Evolutionary conservation across 306 rosid species (phyloP), one percentile per base, ranked within the genome.

Genomic region (Pyrus pyrifolia): DNA sequence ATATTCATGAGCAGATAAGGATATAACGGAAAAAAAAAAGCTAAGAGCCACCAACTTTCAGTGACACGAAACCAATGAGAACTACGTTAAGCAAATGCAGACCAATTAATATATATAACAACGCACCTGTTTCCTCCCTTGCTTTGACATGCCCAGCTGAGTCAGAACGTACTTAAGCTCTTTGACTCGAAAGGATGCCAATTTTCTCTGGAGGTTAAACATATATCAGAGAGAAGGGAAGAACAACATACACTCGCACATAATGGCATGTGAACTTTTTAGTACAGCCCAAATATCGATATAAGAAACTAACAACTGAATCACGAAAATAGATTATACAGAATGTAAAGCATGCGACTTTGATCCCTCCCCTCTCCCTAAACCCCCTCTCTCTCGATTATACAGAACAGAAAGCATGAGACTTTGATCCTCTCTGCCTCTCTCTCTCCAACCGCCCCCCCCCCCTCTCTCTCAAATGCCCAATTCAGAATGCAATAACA

Each of bases 121-220:
- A 42, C 85, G 82, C 69, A 92, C 99, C 99, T 92, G 99, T 83
- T 96, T 96, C 87, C 89, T 92, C 79, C 99, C 99, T 82, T 96
- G 99, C 88, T 96, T 96, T 38, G 99, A 87, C 68, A 89, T 89
- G 70, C 97, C 91, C 74, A 96, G 83, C 75, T 87, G 88, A 68
- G 93, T 76, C 76, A 96, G 97, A 77, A 96, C 95, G 75, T 91
- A 89, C 85, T 96, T 96, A 75, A 96, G 99, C 88, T 96, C 99
- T 77, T 80, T 92, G 70, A 92, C 77, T 67, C 99, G 96, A 74
- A 96, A 96, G 79, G 77, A 82, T 51, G 77, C 85, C 91, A 96
- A 86, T 31, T 96, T 92, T 53, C 84, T 93, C 99, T 96, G 66
- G 61, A 79, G 53, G 18, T 38, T 33, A 61, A 19, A 9, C 59